Percentiles rank a stretch among this genome's conserved stretches.
phyloP scores from a whole-genome alignment of 768 basidiomycete genomes.

The Lentinula edodes region DNA sequence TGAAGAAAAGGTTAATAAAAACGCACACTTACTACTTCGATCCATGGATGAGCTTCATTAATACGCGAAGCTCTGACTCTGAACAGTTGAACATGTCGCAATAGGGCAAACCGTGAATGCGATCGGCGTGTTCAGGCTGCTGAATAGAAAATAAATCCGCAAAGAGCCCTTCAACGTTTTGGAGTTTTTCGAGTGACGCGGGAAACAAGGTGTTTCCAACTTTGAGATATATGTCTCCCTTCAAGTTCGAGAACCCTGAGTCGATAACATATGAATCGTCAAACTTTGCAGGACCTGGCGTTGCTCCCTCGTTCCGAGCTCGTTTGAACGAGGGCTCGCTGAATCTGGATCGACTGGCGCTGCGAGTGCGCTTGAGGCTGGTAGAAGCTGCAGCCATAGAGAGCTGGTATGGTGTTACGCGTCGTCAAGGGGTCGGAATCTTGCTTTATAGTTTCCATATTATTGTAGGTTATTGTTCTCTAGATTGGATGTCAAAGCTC shows the following conservation, averaged over 20 bases:
- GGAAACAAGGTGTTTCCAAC: constrained; percentile 16
- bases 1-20: neutral
- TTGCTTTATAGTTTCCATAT: neutral
- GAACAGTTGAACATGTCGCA: constrained; percentile 9
- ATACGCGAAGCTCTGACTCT: constrained; percentile 9
- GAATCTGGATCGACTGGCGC: neutral
- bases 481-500: neutral
- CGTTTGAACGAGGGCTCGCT: neutral
- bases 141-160: constrained; percentile 12
- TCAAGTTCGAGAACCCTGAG: constrained; percentile 14
- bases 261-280: constrained; percentile 9
- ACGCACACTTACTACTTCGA: neutral
- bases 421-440: neutral
- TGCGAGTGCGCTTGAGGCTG: neutral
- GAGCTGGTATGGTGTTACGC: too few relatives aligned
- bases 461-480: neutral
- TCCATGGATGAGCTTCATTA: constrained; percentile 12
- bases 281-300: neutral
- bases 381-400: neutral
- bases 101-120: constrained; percentile 11
- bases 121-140: constrained; percentile 11
- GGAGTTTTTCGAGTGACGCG: constrained; percentile 12
- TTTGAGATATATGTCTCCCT: constrained; percentile 18
- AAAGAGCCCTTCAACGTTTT: constrained; percentile 13
- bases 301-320: too few relatives aligned